Evolutionary conservation across 805 yeast species (phyloP), one percentile per base, ranked within the genome.

Genomic region (Candida hispaniensis): DNA sequence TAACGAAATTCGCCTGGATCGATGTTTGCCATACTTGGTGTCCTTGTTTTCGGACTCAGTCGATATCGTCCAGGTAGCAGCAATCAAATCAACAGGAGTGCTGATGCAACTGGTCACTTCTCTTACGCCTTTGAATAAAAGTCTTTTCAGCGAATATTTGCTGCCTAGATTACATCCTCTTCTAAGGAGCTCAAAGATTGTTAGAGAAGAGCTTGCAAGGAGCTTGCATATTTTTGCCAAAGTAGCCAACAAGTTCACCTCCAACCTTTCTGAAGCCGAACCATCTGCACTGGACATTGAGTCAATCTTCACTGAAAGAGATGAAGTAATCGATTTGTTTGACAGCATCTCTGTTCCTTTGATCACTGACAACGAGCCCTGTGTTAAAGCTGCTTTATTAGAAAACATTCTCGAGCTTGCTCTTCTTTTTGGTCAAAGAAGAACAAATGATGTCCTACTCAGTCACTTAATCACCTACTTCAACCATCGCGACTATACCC

Each of bases 391-490:
- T 22, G 67, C 91, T 0, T 56, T 91, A 6, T 60, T 91, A 29
- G 59, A 66, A 26, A 73, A 80, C 41, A 76, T 86, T n/a, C 60
- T 79, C 6, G 80, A 85, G 0, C 54, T 91, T 3, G 82, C 95
- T 47, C 64, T 75, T 7, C 79, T 79, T 40, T 75, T 91, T 50
- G 95, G 95, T 0, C 73, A 77, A 38, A 93, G 82, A 38, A 80
- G 75, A 45, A 79, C 95, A 0, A 86, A 81, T 49, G 97, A 91
- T 51, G 63, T 91, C 24, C 74, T 91, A 14, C 58, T 91, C 29
- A 85, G 94, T 27, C 97, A 91, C 59, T 60, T 86, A 39, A 86
- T 91, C 26, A 86, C 97, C 0, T 91, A 85, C 49, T 58, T 91
- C 43, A 91, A 91, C 54, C 95, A 86, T 50, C 66, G 73, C 38